These are phyloP conservation scores for Erigeron canadensis DNA, from an alignment of 129 eudicot genomes.

Conservation along the genomic window DNA sequence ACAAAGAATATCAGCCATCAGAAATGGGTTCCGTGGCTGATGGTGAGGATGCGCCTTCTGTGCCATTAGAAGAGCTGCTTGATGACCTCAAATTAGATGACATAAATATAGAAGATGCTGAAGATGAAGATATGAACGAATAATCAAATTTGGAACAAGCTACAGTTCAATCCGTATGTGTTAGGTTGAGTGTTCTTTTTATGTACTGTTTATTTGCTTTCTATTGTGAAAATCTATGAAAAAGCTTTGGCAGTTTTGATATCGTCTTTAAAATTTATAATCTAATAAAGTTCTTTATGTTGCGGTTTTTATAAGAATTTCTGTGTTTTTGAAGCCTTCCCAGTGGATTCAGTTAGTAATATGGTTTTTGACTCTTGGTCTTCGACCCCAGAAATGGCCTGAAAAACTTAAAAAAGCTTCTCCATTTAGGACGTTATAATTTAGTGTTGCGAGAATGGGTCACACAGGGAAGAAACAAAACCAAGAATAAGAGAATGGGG, in stretches of 20 bases:
- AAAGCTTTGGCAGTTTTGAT: background rate
- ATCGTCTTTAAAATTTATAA: background rate
- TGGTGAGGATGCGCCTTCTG: slow-evolving; percentile 51
- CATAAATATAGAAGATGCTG: slow-evolving; percentile 28
- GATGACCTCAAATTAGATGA: slow-evolving; percentile 56
- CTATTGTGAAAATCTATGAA: background rate
- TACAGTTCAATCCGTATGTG: background rate
- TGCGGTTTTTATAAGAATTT: background rate
- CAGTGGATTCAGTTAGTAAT: background rate
- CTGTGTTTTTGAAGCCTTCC: background rate
- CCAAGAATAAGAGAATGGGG: background rate
- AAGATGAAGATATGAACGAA: slow-evolving; percentile 14
- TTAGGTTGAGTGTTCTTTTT: background rate
- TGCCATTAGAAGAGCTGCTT: slow-evolving; percentile 61
- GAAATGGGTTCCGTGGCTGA: slow-evolving; percentile 44
- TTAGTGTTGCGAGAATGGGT: background rate
- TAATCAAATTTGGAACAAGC: background rate
- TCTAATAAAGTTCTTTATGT: background rate
- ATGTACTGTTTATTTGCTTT: background rate
- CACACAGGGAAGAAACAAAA: background rate
- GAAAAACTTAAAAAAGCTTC: background rate
- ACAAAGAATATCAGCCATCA: slow-evolving; percentile 54
- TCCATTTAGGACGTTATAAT: background rate
- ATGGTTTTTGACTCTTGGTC: background rate
- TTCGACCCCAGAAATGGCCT: background rate